Evolutionary conservation across 345 rosid species (phyloP).

Genomic region (Citrus trifoliata): DNA sequence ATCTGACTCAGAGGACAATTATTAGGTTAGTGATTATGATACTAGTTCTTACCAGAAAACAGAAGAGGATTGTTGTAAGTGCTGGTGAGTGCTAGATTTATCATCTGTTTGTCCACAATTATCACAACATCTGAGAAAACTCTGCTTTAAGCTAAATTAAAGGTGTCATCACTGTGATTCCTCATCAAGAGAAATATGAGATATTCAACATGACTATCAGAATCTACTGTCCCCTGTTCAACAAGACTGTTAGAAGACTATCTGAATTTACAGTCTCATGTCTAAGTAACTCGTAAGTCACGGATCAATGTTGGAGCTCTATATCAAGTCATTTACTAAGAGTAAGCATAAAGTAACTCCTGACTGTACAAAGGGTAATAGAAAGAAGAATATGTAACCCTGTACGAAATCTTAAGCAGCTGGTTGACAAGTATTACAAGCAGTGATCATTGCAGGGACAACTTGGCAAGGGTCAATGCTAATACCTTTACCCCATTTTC

Average conservation of each 20-base stretch:
- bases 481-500: conserved; percentile 81
- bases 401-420: background rate
- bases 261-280: background rate
- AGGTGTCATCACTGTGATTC: too few species aligned
- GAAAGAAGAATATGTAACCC: background rate
- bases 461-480: conserved; percentile 72
- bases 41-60: too few species aligned
- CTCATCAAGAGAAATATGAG: too few species aligned
- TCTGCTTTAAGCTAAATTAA: background rate
- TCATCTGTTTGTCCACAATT: background rate
- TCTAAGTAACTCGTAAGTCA: background rate
- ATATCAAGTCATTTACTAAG: conserved; percentile 5
- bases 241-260: background rate
- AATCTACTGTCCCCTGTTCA: background rate
- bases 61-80: too few species aligned
- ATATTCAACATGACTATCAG: too few species aligned
- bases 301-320: background rate
- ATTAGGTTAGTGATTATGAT: too few species aligned
- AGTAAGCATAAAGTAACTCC: background rate
- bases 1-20: too few species aligned
- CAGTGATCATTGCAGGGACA: conserved; percentile 40
- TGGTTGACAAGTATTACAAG: background rate
- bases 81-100: background rate
- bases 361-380: background rate
- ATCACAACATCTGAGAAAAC: background rate